Evolutionary conservation across 176 grass and related monocot species (phyloP).

Genomic region (Musa schizocarpa): DNA sequence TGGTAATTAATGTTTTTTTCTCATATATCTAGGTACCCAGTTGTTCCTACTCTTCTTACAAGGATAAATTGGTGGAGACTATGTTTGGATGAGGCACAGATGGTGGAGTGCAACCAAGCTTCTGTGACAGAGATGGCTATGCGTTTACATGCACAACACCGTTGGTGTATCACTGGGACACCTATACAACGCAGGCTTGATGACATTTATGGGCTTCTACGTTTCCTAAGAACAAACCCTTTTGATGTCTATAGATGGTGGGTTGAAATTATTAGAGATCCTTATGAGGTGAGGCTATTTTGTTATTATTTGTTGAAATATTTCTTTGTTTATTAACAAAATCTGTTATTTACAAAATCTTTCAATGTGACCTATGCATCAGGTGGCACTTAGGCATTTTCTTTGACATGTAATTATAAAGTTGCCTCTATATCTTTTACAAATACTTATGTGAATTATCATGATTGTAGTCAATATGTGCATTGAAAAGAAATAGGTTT

Average conservation of each 20-base stretch:
- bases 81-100: constrained; percentile 98
- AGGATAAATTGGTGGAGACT: constrained; percentile 90
- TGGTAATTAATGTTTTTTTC: background rate
- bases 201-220: constrained; percentile 83
- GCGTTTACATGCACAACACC: constrained; percentile 65
- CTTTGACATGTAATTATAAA: background rate
- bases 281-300: constrained; percentile 62
- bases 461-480: no score
- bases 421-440: no score
- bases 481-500: no score
- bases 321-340: background rate
- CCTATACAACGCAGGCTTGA: constrained; percentile 78
- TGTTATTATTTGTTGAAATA: background rate
- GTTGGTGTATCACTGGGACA: constrained; percentile 93
- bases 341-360: background rate
- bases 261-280: constrained; percentile 81
- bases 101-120: constrained; percentile 84
- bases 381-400: background rate
- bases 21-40: constrained; percentile 53
- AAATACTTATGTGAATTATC: no score
- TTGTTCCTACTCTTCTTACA: constrained; percentile 82
- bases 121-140: constrained; percentile 89
- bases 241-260: constrained; percentile 94
- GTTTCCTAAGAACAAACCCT: constrained; percentile 64
- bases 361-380: no score